Conservation (phyloP, 2,329 filamentous ascomycete genomes). For the Claviceps maximensis region DNA sequence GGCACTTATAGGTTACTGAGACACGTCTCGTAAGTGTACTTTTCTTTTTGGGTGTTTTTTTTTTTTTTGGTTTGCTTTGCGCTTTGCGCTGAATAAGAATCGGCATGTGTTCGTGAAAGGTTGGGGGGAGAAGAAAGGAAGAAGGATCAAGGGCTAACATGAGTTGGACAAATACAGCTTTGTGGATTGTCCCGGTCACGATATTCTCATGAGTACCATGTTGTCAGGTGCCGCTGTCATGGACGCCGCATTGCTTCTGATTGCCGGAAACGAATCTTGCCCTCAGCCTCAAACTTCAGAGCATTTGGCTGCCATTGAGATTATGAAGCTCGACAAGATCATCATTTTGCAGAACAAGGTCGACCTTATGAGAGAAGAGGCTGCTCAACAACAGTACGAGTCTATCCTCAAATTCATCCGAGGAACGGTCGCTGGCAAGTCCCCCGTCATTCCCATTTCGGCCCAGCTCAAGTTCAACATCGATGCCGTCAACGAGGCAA, state of each 20-base stretch:
- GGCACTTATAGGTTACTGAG: slow-evolving; percentile 80
- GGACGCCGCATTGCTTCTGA: slow-evolving; percentile 91
- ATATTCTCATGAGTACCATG: slow-evolving; percentile 99
- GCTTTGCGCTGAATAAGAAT: not conserved
- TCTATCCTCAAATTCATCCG: slow-evolving; percentile 98
- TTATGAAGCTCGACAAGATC: slow-evolving; percentile 99
- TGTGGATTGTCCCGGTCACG: slow-evolving; percentile 97
- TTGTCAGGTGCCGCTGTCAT: slow-evolving; percentile 98
- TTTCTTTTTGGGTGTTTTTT: not conserved
- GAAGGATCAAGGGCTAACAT: slow-evolving; percentile 7
- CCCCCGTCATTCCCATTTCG: slow-evolving; percentile 91
- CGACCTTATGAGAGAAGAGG: slow-evolving; percentile 93
- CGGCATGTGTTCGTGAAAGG: too few species aligned
- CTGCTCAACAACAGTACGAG: slow-evolving; percentile 84
- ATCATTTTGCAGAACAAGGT: slow-evolving; percentile 99
- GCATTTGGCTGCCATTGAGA: slow-evolving; percentile 97
- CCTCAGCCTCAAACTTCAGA: slow-evolving; percentile 97
- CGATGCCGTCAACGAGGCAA: slow-evolving; percentile 90
- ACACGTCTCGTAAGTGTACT: slow-evolving; percentile 69
- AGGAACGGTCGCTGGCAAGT: slow-evolving; percentile 88
- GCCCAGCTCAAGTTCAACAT: slow-evolving; percentile 99
- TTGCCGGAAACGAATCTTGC: slow-evolving; percentile 96
- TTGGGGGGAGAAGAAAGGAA: not conserved
- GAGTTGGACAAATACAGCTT: slow-evolving; percentile 43
- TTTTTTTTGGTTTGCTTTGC: not conserved